phyloP scores from a whole-genome alignment of 805 yeast species.

The Kuraishia cidri region DNA sequence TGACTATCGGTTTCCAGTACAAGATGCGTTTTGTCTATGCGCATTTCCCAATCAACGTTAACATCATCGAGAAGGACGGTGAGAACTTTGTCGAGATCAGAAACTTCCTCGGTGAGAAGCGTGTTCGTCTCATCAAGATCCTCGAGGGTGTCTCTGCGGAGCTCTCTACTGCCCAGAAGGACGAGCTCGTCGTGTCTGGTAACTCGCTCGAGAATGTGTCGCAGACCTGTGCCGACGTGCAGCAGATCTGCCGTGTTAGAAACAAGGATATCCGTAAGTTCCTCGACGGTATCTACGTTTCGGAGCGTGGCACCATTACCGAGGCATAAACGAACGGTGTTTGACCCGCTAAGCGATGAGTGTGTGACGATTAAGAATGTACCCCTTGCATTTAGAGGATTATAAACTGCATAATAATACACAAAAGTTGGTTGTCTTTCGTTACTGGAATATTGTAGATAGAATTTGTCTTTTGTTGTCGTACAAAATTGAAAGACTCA shows the following conservation, averaged over 20 bases:
- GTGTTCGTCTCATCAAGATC: slow-evolving; percentile 82
- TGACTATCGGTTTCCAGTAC: slow-evolving; percentile 98
- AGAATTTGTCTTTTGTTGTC: too few relatives aligned
- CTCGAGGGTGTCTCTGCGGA: slow-evolving; percentile 85
- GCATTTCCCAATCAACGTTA: slow-evolving; percentile 99
- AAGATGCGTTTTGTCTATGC: slow-evolving; percentile 99
- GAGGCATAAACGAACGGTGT: too few relatives aligned
- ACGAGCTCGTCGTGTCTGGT: slow-evolving; percentile 88
- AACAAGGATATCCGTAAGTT: slow-evolving; percentile 99
- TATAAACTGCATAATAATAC: too few relatives aligned
- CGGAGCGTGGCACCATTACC: slow-evolving; percentile 84
- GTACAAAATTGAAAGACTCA: too few relatives aligned
- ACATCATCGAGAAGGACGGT: slow-evolving; percentile 76
- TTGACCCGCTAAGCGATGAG: too few relatives aligned
- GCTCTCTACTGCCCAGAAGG: slow-evolving; percentile 80
- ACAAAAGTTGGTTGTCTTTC: too few relatives aligned
- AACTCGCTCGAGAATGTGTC: slow-evolving; percentile 97
- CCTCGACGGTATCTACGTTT: slow-evolving; percentile 99
- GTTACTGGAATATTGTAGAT: too few relatives aligned
- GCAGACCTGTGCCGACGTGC: slow-evolving; percentile 97
- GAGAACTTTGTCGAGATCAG: slow-evolving; percentile 82
- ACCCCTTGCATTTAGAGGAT: too few relatives aligned
- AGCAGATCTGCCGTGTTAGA: slow-evolving; percentile 97
- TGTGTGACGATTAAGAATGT: too few relatives aligned
- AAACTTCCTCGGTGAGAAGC: slow-evolving; percentile 99